Evolutionary conservation across 306 rosid species (phyloP).

Genomic region (Dalbergia oliveri): DNA sequence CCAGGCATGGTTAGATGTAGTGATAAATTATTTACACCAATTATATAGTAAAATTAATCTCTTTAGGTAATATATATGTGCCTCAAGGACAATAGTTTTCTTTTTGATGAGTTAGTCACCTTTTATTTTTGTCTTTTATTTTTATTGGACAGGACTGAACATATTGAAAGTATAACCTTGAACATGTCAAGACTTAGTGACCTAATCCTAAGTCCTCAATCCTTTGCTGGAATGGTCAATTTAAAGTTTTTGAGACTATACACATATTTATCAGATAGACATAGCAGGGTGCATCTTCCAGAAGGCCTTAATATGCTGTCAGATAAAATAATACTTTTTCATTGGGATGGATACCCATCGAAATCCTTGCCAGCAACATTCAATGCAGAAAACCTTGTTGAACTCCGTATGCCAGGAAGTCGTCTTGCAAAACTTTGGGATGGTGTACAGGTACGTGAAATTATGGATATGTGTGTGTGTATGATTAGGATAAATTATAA

Average conservation of each 20-base stretch:
- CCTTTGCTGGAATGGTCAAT: background rate
- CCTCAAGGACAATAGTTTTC: too few relatives aligned
- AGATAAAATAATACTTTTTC: too few relatives aligned
- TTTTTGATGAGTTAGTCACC: too few relatives aligned
- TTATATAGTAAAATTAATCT: too few relatives aligned
- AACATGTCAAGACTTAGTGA: background rate
- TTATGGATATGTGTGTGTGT: accelerated
- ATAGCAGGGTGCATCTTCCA: too few relatives aligned
- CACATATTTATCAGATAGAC: background rate
- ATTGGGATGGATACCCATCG: background rate
- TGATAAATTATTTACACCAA: too few relatives aligned
- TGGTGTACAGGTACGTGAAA: background rate
- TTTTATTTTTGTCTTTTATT: too few relatives aligned
- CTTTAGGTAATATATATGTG: too few relatives aligned
- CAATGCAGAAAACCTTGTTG: background rate
- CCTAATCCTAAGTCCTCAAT: background rate
- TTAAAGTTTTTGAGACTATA: background rate
- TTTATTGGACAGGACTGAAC: background rate
- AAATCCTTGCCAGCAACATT: background rate
- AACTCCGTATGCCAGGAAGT: background rate
- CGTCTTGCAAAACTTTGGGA: background rate
- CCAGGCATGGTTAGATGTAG: too few relatives aligned
- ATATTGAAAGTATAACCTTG: background rate
- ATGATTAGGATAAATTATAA: too few relatives aligned
- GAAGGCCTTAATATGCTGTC: background rate